Evolutionary conservation across 1,284 basidiomycete genomes (phyloP).

Genomic region (Rhodotorula sp.): DNA sequence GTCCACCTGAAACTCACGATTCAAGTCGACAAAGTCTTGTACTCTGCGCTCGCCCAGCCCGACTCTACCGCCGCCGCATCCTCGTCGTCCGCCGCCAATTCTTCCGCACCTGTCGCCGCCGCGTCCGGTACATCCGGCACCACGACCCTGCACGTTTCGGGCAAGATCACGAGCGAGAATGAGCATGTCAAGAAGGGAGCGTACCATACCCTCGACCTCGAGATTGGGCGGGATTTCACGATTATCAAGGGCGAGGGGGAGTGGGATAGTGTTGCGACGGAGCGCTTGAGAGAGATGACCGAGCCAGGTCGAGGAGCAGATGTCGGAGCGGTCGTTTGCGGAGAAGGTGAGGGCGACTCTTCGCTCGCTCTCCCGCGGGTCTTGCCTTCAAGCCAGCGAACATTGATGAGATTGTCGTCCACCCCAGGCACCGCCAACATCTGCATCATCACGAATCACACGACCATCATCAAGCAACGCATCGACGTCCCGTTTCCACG

Average conservation of each 20-base stretch:
- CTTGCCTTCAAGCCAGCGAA: neutral
- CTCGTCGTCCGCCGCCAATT: neutral
- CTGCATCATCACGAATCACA: slow-evolving; percentile 91
- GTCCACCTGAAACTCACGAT: slow-evolving; percentile 83
- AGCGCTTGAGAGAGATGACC: slow-evolving; percentile 80
- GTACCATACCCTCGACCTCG: slow-evolving; percentile 92
- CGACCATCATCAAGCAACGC: slow-evolving; percentile 90
- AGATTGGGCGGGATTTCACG: slow-evolving; percentile 84
- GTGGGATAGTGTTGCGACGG: slow-evolving; percentile 87
- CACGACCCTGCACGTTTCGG: slow-evolving; percentile 74
- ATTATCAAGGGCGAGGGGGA: slow-evolving; percentile 73
- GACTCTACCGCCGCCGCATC: slow-evolving; percentile 5
- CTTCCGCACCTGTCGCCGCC: slow-evolving; percentile 13
- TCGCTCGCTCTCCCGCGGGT: neutral
- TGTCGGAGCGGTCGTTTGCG: slow-evolving; percentile 92
- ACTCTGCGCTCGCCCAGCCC: slow-evolving; percentile 43
- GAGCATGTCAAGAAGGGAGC: slow-evolving; percentile 89
- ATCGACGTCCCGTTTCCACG: slow-evolving; percentile 87
- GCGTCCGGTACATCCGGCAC: slow-evolving; percentile 26
- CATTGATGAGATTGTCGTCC: neutral
- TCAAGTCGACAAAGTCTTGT: slow-evolving; percentile 63
- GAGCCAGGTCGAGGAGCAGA: slow-evolving; percentile 92
- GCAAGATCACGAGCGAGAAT: slow-evolving; percentile 86
- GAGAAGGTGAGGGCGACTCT: slow-evolving; percentile 62
- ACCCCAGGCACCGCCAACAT: slow-evolving; percentile 77